These are phyloP conservation scores for Apophysomyces elegans DNA, from an alignment of 371 early-diverging fungal species.

Conservation along the genomic window DNA sequence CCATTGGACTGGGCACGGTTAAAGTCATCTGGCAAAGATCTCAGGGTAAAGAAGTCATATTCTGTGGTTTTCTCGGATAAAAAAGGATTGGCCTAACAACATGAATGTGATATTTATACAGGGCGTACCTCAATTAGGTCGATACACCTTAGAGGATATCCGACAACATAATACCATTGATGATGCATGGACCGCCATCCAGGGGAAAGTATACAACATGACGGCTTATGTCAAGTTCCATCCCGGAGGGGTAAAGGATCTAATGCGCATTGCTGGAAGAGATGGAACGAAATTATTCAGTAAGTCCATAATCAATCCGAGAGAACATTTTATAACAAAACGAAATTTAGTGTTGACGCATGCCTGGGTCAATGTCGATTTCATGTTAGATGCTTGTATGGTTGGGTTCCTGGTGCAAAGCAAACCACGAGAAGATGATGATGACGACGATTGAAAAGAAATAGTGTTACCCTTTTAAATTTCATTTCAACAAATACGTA, in stretches of 20 bases:
- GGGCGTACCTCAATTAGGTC: constrained; percentile 60
- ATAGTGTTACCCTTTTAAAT: too few relatives aligned
- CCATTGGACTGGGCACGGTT: constrained; percentile 94
- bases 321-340: neutral
- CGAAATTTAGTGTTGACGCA: constrained; percentile 73
- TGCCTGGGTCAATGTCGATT: constrained; percentile 93
- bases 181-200: constrained; percentile 94
- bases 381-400: constrained; percentile 80
- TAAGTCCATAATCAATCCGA: constrained; percentile 37
- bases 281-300: constrained; percentile 93
- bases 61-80: constrained; percentile 3
- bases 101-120: constrained; percentile 16
- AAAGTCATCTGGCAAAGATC: constrained; percentile 73
- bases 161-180: constrained; percentile 74
- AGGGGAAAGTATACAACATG: constrained; percentile 94
- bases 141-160: constrained; percentile 81
- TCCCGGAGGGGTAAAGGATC: constrained; percentile 87
- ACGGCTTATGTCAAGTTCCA: constrained; percentile 95
- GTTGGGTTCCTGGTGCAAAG: constrained; percentile 77
- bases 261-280: constrained; percentile 94
- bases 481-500: too few relatives aligned
- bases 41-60: constrained; percentile 58
- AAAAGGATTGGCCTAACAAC: neutral
- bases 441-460: too few relatives aligned
- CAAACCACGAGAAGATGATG: constrained; percentile 2